Evolutionary conservation across 2,329 filamentous ascomycete genomes (phyloP).

Genomic region (Alternaria consortialis): DNA sequence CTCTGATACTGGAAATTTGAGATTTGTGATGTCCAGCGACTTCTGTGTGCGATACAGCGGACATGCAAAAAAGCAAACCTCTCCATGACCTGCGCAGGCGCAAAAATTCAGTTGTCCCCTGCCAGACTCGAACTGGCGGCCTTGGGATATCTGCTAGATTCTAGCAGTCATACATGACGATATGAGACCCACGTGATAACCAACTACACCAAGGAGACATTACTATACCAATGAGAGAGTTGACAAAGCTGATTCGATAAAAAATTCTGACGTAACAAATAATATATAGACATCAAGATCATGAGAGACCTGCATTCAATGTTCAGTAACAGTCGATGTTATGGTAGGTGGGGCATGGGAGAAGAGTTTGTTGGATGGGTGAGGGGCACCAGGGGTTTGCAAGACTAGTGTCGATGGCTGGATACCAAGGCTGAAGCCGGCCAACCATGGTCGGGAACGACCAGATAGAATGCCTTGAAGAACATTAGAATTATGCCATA

Average conservation of each 20-base stretch:
- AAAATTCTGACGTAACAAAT: neutral
- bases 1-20: neutral
- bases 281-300: neutral
- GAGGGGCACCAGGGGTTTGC: neutral
- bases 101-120: slow-evolving; percentile 36
- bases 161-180: slow-evolving; percentile 39
- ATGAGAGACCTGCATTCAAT: neutral
- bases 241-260: slow-evolving; percentile 20
- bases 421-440: neutral
- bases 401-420: slow-evolving; percentile 2
- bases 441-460: neutral
- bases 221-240: neutral
- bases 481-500: slow-evolving; percentile 18
- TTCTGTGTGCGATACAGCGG: neutral
- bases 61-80: neutral
- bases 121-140: slow-evolving; percentile 50
- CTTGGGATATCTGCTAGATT: slow-evolving; percentile 42
- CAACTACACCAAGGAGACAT: slow-evolving; percentile 49
- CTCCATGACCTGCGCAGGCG: neutral
- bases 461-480: neutral
- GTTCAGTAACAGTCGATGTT: neutral
- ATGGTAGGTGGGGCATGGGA: neutral
- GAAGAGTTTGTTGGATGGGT: slow-evolving; percentile 2
- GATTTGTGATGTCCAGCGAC: neutral
- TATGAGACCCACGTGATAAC: slow-evolving; percentile 52